Evolutionary conservation across 106 monocot genomes (phyloP).

Genomic region (Dioscorea alata): DNA sequence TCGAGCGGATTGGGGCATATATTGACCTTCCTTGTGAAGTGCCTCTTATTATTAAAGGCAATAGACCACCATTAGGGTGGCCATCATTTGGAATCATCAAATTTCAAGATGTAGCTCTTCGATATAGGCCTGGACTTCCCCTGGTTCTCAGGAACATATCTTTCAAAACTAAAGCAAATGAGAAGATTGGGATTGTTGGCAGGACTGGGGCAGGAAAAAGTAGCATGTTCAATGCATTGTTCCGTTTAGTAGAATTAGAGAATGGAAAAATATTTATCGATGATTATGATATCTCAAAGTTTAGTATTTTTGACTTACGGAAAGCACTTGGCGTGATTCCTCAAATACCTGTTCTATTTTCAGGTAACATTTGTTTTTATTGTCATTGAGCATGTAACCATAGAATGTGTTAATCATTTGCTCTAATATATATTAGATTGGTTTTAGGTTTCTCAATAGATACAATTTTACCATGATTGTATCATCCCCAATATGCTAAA

Average conservation of each 20-base stretch:
- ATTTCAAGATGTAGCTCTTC: constrained; percentile 80
- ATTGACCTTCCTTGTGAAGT: constrained; percentile 91
- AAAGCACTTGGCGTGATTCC: constrained; percentile 95
- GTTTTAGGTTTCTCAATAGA: no score
- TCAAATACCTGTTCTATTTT: constrained; percentile 92
- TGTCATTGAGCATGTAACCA: no score
- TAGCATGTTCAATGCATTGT: constrained; percentile 97
- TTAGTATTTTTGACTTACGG: constrained; percentile 83
- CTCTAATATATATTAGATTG: no score
- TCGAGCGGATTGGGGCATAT: constrained; percentile 85
- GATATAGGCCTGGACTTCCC: constrained; percentile 93
- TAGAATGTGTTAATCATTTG: no score
- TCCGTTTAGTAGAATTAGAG: constrained; percentile 90
- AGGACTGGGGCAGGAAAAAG: constrained; percentile 97
- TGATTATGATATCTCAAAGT: constrained; percentile 72
- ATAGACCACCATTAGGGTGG: constrained; percentile 92
- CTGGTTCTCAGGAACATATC: constrained; percentile 97
- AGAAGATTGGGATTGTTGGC: constrained; percentile 97
- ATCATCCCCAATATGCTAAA: no score
- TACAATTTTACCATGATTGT: no score
- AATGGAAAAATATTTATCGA: constrained; percentile 74
- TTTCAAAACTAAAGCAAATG: constrained; percentile 69
- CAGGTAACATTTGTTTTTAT: constrained; percentile 36
- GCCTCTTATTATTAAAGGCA: constrained; percentile 63
- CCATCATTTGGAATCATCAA: constrained; percentile 70